Percentiles rank a stretch among this genome's conserved stretches.
phyloP scores from a whole-genome alignment of 208 protist genomes.

The Leishmania aethiopica region DNA sequence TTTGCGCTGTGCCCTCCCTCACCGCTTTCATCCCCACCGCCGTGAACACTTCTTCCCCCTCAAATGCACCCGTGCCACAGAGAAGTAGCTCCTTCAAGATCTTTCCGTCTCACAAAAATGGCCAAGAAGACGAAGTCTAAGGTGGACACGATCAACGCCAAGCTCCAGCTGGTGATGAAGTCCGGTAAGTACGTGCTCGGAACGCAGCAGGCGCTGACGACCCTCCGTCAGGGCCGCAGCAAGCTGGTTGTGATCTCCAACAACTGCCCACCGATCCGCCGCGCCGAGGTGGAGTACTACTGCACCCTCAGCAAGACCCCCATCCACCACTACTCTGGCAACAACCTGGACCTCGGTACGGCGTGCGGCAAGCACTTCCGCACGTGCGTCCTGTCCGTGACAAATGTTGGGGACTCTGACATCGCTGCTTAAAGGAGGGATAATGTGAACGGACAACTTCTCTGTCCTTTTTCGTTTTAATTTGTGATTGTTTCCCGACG shows the following conservation, averaged over 20 bases:
- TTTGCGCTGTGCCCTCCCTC: neutral
- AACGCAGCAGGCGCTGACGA: constrained; percentile 97
- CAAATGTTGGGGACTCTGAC: constrained; percentile 97
- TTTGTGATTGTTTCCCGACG: constrained; percentile 26
- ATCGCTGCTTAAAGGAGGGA: constrained; percentile 81
- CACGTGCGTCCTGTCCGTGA: constrained; percentile 97
- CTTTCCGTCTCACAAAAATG: constrained; percentile 56
- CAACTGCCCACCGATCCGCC: constrained; percentile 98
- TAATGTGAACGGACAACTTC: constrained; percentile 20
- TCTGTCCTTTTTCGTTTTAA: constrained; percentile 26
- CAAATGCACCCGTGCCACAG: neutral
- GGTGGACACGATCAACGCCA: constrained; percentile 98
- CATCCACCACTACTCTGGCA: constrained; percentile 99
- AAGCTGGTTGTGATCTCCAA: constrained; percentile 99
- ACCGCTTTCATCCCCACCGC: neutral
- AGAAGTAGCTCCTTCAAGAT: constrained; percentile 25
- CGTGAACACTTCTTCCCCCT: neutral
- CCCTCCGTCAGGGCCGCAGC: constrained; percentile 95
- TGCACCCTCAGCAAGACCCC: constrained; percentile 99
- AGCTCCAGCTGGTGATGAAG: constrained; percentile 99
- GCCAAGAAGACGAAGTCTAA: constrained; percentile 96
- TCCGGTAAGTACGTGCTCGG: constrained; percentile 99
- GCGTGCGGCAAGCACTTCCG: constrained; percentile 99
- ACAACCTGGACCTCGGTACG: constrained; percentile 99
- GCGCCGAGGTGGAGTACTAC: constrained; percentile 99